Conservation (phyloP, 2,329 filamentous ascomycete species). For the Aspergillus eucalypticola region DNA sequence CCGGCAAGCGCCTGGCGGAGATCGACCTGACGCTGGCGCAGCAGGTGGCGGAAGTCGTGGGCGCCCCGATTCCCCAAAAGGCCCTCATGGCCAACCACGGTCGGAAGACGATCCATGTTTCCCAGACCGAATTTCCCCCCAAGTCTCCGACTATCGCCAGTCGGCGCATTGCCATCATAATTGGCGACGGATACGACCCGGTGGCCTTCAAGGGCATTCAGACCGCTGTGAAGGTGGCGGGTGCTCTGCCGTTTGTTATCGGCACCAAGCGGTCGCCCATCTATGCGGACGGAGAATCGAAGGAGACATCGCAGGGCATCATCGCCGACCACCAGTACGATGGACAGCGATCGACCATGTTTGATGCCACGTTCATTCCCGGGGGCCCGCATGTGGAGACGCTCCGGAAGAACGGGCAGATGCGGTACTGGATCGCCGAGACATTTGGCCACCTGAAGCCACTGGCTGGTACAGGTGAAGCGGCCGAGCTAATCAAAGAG, state of each 20-base stretch:
- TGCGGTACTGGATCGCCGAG: constrained; percentile 74
- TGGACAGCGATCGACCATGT: constrained; percentile 75
- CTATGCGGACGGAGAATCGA: constrained; percentile 50
- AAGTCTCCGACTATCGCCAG: constrained; percentile 66
- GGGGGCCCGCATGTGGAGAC: constrained; percentile 65
- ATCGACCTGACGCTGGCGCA: constrained; percentile 71
- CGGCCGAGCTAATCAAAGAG: constrained; percentile 32
- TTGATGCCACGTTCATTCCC: constrained; percentile 76
- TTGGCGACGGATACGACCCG: constrained; percentile 74
- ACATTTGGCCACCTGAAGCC: constrained; percentile 79
- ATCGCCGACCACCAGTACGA: constrained; percentile 76
- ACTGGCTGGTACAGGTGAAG: constrained; percentile 66
- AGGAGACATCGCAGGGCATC: constrained; percentile 55
- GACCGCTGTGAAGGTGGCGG: constrained; percentile 60
- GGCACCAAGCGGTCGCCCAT: constrained; percentile 66
- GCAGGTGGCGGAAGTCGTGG: constrained; percentile 68
- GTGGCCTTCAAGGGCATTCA: constrained; percentile 66
- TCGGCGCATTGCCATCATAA: constrained; percentile 71
- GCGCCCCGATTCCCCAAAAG: constrained; percentile 60
- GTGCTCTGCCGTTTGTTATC: constrained; percentile 71
- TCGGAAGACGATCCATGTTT: constrained; percentile 62
- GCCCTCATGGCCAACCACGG: constrained; percentile 63
- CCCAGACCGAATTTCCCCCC: constrained; percentile 66
- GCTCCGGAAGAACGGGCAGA: constrained; percentile 69
- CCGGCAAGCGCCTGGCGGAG: constrained; percentile 62